Evolutionary conservation across 306 rosid genomes (phyloP).

Genomic region (Argentina anserina): DNA sequence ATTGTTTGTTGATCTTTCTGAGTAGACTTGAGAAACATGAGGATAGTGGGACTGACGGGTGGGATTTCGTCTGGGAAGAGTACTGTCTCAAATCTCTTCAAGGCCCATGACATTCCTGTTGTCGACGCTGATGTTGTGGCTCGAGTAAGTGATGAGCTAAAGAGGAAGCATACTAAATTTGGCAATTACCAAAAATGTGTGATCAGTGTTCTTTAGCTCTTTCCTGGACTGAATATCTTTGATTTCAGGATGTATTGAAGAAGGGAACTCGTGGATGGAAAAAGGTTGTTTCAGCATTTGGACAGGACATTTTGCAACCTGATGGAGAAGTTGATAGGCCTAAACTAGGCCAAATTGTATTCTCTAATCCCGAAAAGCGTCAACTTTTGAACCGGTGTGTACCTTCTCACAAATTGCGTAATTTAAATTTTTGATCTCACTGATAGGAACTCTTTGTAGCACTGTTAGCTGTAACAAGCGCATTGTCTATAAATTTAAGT

Average conservation of each 20-base stretch:
- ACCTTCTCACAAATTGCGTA: not conserved
- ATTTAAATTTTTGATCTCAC: not conserved
- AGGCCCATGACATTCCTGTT: slow-evolving; percentile 53
- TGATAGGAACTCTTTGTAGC: not conserved
- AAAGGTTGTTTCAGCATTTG: slow-evolving; percentile 69
- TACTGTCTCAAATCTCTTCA: slow-evolving; percentile 78
- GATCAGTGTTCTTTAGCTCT: not conserved
- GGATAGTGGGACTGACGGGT: slow-evolving; percentile 74
- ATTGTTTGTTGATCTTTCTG: not conserved
- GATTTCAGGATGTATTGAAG: slow-evolving; percentile 57
- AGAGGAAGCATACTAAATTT: not conserved
- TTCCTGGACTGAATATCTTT: not conserved
- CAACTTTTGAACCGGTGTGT: slow-evolving; percentile 69
- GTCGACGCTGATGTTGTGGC: slow-evolving; percentile 82
- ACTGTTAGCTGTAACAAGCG: not conserved
- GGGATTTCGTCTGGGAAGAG: slow-evolving; percentile 89
- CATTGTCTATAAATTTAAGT: not conserved
- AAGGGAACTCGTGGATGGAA: slow-evolving; percentile 74
- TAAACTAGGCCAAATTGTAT: slow-evolving; percentile 78
- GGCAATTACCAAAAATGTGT: not conserved
- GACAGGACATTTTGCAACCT: slow-evolving; percentile 57
- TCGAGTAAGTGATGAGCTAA: slow-evolving; percentile 42
- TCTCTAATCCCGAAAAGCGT: slow-evolving; percentile 64
- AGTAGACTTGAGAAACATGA: slow-evolving; percentile 34
- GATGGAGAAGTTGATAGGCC: slow-evolving; percentile 77